A percentile compares a stretch with the other conserved stretches of the same genome.
phyloP scores from a whole-genome alignment of 768 basidiomycete species.

The Myochromella boudieri region DNA sequence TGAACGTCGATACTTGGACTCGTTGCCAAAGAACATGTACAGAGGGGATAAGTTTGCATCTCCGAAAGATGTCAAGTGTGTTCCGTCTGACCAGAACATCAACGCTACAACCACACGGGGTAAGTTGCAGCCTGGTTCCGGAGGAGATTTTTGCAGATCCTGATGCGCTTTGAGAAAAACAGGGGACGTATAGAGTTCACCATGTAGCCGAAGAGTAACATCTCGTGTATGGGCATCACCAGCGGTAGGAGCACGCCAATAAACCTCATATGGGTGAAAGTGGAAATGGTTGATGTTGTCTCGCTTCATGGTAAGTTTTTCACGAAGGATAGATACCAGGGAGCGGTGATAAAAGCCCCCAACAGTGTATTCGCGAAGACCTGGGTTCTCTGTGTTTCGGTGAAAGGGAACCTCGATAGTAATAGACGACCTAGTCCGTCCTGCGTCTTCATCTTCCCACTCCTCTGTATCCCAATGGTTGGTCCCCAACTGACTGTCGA shows the following conservation, averaged over 20 bases:
- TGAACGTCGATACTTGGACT: slow-evolving; percentile 21
- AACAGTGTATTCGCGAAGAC: slow-evolving; percentile 3
- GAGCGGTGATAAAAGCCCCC: slow-evolving; percentile 12
- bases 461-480: slow-evolving; percentile 1
- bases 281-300: background rate
- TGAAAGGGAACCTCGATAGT: slow-evolving; percentile 10
- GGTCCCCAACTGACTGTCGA: slow-evolving; percentile 2
- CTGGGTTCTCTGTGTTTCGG: background rate
- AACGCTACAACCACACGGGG: too few species aligned
- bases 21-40: too few species aligned
- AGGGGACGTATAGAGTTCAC: background rate
- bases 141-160: background rate
- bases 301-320: slow-evolving; percentile 8
- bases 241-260: background rate
- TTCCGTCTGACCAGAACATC: too few species aligned
- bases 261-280: background rate
- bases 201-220: background rate
- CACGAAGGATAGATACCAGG: slow-evolving; percentile 15
- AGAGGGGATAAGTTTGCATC: too few species aligned
- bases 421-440: slow-evolving; percentile 11
- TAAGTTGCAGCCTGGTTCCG: background rate
- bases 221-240: too few species aligned
- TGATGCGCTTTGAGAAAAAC: background rate
- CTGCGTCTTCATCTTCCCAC: slow-evolving; percentile 15
- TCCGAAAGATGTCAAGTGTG: too few species aligned